Percentiles rank a stretch among this genome's conserved stretches.
phyloP scores from a whole-genome alignment of 148 eudicot genomes.

The Diospyros kaki region DNA sequence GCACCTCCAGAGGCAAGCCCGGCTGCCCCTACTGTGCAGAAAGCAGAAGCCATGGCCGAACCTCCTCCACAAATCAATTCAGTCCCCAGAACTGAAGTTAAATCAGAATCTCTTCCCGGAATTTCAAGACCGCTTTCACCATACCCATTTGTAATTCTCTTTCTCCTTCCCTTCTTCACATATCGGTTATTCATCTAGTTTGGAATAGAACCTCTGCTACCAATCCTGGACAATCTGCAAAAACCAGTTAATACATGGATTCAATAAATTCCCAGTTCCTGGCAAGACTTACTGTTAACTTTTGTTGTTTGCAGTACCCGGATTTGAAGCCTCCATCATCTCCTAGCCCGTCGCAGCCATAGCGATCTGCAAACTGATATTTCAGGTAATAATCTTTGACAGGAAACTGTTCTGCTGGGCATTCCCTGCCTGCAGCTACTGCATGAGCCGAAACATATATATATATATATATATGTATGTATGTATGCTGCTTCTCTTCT shows the following conservation, averaged over 20 bases:
- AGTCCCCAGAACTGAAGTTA: slow-evolving; percentile 46
- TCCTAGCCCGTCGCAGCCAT: slow-evolving; percentile 79
- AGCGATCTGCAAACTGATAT: slow-evolving; percentile 9
- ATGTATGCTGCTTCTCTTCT: neutral
- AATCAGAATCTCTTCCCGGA: slow-evolving; percentile 43
- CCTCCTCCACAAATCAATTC: slow-evolving; percentile 53
- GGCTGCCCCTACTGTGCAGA: slow-evolving; percentile 23
- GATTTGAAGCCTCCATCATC: slow-evolving; percentile 95
- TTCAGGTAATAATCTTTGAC: neutral
- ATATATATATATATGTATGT: no score
- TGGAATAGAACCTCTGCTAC: neutral
- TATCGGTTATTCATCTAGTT: neutral
- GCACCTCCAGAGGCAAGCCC: slow-evolving; percentile 54
- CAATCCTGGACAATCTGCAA: no score
- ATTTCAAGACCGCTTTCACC: slow-evolving; percentile 72
- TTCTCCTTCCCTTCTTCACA: neutral
- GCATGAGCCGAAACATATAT: neutral
- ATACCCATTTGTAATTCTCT: slow-evolving; percentile 57
- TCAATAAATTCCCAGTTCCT: neutral
- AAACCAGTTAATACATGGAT: neutral
- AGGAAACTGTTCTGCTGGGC: neutral
- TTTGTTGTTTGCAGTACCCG: slow-evolving; percentile 68
- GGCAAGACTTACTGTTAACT: neutral
- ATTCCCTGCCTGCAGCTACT: neutral
- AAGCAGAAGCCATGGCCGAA: slow-evolving; percentile 28